Evolutionary conservation across 2,329 filamentous ascomycete species (phyloP).

Genomic region (Hortaea werneckii): DNA sequence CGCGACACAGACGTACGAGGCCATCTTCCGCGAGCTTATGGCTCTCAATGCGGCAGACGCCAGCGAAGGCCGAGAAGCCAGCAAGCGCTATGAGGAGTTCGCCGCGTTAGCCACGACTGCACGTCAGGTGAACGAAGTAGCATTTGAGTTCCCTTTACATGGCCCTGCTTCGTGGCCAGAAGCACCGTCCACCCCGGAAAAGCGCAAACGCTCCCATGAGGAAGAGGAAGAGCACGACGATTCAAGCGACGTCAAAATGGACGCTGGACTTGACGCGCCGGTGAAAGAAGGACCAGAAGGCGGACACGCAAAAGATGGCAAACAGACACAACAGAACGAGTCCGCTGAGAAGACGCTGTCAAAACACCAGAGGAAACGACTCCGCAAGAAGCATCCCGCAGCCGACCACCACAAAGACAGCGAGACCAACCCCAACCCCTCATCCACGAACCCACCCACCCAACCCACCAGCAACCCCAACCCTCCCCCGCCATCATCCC

Average conservation of each 20-base stretch:
- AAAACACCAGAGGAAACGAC: slow-evolving; percentile 5
- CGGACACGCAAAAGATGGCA: background rate
- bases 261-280: background rate
- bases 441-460: background rate
- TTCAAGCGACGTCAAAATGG: background rate
- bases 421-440: background rate
- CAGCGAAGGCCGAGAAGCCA: slow-evolving; percentile 12
- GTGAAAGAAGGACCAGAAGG: background rate
- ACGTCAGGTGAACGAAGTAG: slow-evolving; percentile 11
- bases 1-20: slow-evolving; percentile 17
- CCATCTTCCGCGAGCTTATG: slow-evolving; percentile 18
- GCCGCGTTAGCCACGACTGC: slow-evolving; percentile 14
- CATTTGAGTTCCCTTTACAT: slow-evolving; percentile 4
- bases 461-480: background rate
- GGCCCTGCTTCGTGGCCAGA: background rate
- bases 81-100: slow-evolving; percentile 14
- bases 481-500: background rate
- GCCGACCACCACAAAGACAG: background rate
- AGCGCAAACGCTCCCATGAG: background rate
- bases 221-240: background rate
- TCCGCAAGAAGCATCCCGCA: background rate
- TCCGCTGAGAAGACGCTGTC: slow-evolving; percentile 3
- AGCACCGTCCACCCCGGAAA: background rate
- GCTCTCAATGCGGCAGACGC: slow-evolving; percentile 17
- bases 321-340: background rate